phyloP scores from a whole-genome alignment of 176 grass and related monocot species.

The Carex pumila region DNA sequence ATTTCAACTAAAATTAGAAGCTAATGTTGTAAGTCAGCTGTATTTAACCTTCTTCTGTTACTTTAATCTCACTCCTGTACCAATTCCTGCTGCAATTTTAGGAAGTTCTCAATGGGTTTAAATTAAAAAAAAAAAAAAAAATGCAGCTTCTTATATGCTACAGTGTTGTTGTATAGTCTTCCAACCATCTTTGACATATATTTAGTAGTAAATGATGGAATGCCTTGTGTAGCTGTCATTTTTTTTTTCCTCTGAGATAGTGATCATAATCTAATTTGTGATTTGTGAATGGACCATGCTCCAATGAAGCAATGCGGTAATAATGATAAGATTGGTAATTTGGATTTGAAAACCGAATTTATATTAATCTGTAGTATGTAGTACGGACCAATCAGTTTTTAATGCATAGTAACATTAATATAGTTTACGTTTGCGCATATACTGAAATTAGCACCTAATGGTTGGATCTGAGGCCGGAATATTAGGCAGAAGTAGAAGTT shows the following conservation, averaged over 20 bases:
- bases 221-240: neutral
- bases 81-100: conserved; percentile 6
- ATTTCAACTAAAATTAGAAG: conserved; percentile 24
- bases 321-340: no score
- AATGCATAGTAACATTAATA: no score
- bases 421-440: neutral
- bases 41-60: conserved; percentile 27
- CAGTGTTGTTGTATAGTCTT: neutral
- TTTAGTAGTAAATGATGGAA: neutral
- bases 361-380: no score
- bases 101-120: neutral
- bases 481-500: neutral
- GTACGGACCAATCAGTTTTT: no score
- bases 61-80: neutral
- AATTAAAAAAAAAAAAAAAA: neutral
- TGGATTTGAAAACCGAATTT: no score
- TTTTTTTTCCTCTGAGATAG: neutral
- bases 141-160: neutral
- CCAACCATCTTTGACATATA: neutral
- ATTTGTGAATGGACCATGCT: neutral
- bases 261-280: neutral
- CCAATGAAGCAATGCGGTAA: neutral
- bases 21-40: conserved; percentile 26
- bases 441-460: neutral
- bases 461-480: neutral